phyloP scores from a whole-genome alignment of 495 filamentous ascomycete genomes.

The Cairneyella variabilis region DNA sequence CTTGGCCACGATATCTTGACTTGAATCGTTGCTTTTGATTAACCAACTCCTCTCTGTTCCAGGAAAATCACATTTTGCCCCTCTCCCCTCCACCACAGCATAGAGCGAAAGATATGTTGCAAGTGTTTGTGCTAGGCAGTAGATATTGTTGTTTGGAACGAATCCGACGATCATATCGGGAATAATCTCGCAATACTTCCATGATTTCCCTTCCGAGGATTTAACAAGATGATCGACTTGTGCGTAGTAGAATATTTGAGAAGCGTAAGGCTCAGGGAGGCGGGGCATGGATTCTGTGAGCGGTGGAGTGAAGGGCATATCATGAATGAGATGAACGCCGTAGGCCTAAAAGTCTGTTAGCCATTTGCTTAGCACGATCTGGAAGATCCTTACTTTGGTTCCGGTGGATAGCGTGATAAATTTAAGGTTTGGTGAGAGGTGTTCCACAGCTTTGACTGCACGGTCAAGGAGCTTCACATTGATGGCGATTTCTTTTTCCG shows the following conservation, averaged over 20 bases:
- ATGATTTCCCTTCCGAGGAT: conserved; percentile 28
- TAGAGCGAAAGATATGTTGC: conserved; percentile 38
- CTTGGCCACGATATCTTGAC: conserved; percentile 39
- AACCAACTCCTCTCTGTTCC: conserved; percentile 30
- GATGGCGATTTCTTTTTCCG: conserved; percentile 27
- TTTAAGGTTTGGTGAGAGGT: conserved; percentile 29
- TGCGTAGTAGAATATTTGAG: conserved; percentile 37
- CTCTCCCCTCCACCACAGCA: conserved; percentile 33
- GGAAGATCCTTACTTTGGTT: conserved; percentile 23
- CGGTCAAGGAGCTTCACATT: conserved; percentile 30
- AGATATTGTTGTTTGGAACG: conserved; percentile 36
- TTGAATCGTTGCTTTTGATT: conserved; percentile 32
- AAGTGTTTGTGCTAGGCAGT: conserved; percentile 37
- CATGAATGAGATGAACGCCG: conserved; percentile 33
- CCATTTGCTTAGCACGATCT: background rate
- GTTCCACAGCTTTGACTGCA: conserved; percentile 12
- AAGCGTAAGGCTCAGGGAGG: conserved; percentile 32
- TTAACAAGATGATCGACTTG: conserved; percentile 29
- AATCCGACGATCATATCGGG: conserved; percentile 45
- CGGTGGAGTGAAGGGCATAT: conserved; percentile 33
- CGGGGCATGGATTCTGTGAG: conserved; percentile 32
- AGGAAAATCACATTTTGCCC: conserved; percentile 34
- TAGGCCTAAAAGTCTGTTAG: conserved; percentile 24
- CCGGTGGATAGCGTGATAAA: conserved; percentile 37
- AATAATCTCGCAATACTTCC: conserved; percentile 43